Conservation (phyloP, 352 stramenopile genomes). For the Phytophthora aleatoria region DNA sequence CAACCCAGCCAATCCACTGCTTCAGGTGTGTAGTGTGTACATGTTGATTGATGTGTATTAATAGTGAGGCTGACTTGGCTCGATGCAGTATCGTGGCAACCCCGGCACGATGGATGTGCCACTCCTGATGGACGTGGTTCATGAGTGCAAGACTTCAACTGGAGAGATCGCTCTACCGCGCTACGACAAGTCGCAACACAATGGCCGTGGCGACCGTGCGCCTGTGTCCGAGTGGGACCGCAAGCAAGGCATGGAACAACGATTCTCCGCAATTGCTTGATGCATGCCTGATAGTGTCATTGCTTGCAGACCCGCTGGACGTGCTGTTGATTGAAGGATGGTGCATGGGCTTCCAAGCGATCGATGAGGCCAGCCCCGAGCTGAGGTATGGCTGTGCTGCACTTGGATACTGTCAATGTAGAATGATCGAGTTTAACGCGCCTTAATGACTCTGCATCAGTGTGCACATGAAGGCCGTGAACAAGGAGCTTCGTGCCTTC, state of each 20-base stretch:
- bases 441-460: slow-evolving; percentile 24
- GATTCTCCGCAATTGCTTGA: background rate
- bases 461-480: slow-evolving; percentile 65
- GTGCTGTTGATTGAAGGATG: slow-evolving; percentile 87
- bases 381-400: slow-evolving; percentile 35
- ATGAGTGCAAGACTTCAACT: slow-evolving; percentile 52
- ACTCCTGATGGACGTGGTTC: slow-evolving; percentile 66
- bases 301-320: slow-evolving; percentile 64
- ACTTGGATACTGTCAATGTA: background rate
- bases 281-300: slow-evolving; percentile 11
- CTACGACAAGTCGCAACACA: slow-evolving; percentile 83
- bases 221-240: slow-evolving; percentile 57
- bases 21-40: slow-evolving; percentile 53
- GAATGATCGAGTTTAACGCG: background rate
- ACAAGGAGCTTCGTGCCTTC: slow-evolving; percentile 64
- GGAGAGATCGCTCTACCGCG: slow-evolving; percentile 61
- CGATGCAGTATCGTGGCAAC: slow-evolving; percentile 74
- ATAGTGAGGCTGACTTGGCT: background rate
- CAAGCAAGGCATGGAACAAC: slow-evolving; percentile 49
- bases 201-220: slow-evolving; percentile 74
- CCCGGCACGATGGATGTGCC: slow-evolving; percentile 81
- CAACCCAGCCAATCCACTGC: slow-evolving; percentile 70
- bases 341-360: slow-evolving; percentile 82
- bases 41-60: background rate
- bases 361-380: slow-evolving; percentile 34